Percentiles rank a stretch among this genome's conserved stretches.
These are phyloP conservation scores for Stachybotrys echinatus DNA, from an alignment of 2,329 filamentous ascomycete genomes.

Conservation along the genomic window DNA sequence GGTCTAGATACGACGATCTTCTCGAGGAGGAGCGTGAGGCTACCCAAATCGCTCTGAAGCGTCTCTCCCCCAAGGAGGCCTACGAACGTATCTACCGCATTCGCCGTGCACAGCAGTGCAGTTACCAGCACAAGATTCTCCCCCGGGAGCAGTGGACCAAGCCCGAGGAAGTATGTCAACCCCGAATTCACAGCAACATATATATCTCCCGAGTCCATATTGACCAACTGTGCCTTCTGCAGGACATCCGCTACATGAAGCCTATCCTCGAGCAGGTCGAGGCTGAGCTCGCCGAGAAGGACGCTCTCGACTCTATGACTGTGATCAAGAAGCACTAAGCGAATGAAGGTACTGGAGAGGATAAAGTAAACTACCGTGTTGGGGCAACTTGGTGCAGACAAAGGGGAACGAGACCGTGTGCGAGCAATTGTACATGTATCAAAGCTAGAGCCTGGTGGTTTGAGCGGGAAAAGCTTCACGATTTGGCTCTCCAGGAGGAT, in stretches of 20 bases:
- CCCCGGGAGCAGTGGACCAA: slow-evolving; percentile 58
- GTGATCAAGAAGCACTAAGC: slow-evolving; percentile 44
- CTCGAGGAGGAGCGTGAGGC: slow-evolving; percentile 87
- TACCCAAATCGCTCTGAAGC: slow-evolving; percentile 83
- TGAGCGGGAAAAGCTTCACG: not conserved
- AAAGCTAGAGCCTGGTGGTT: not conserved
- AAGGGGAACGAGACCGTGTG: not conserved
- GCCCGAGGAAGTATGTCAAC: slow-evolving; percentile 40
- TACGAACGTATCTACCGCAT: slow-evolving; percentile 98
- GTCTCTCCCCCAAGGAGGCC: slow-evolving; percentile 80
- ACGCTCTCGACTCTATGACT: slow-evolving; percentile 44
- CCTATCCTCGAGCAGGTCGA: slow-evolving; percentile 48
- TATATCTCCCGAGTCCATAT: not conserved
- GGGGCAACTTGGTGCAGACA: not conserved
- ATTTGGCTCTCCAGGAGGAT: not conserved
- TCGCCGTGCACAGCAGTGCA: slow-evolving; percentile 84
- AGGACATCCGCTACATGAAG: slow-evolving; percentile 51
- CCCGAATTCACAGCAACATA: not conserved
- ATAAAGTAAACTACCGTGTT: slow-evolving; percentile 10
- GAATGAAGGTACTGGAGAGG: slow-evolving; percentile 6
- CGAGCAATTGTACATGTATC: not conserved
- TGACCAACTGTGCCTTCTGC: slow-evolving; percentile 5
- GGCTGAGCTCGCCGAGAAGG: slow-evolving; percentile 45
- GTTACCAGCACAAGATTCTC: slow-evolving; percentile 58
- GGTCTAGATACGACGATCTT: slow-evolving; percentile 80